Conservation (phyloP, 768 basidiomycete genomes). For the Lactarius quietus region DNA sequence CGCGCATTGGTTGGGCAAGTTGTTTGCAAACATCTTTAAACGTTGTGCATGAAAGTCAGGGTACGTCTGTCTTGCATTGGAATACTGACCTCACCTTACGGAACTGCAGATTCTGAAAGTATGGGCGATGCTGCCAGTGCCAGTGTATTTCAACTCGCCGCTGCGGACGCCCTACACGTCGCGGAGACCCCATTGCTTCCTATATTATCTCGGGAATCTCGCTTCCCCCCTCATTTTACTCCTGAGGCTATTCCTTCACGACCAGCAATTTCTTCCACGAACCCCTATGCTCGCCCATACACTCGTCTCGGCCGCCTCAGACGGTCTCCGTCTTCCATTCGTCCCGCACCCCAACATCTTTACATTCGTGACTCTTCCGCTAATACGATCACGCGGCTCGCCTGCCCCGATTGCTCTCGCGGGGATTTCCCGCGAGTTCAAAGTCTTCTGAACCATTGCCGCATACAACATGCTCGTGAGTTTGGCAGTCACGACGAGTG, state of each 20-base stretch:
- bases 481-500: conserved; percentile 52
- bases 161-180: conserved; percentile 42
- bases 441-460: conserved; percentile 50
- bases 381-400: conserved; percentile 37
- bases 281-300: conserved; percentile 29
- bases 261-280: conserved; percentile 25
- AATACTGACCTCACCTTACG: neutral
- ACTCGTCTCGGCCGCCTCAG: conserved; percentile 30
- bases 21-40: conserved; percentile 38
- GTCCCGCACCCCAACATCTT: conserved; percentile 28
- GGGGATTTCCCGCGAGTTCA: conserved; percentile 50
- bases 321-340: conserved; percentile 28
- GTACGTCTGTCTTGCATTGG: conserved; percentile 1
- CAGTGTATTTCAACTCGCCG: conserved; percentile 38
- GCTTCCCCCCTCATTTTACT: conserved; percentile 24
- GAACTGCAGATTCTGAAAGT: neutral
- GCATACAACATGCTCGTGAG: conserved; percentile 45
- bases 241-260: conserved; percentile 28
- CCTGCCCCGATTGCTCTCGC: conserved; percentile 43
- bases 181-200: conserved; percentile 39
- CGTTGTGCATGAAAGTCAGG: conserved; percentile 10
- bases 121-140: neutral
- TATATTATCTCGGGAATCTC: conserved; percentile 36
- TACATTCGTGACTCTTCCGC: conserved; percentile 39
- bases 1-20: conserved; percentile 46